Evolutionary conservation across 345 rosid genomes (phyloP).

Genomic region (Corchorus olitorius): DNA sequence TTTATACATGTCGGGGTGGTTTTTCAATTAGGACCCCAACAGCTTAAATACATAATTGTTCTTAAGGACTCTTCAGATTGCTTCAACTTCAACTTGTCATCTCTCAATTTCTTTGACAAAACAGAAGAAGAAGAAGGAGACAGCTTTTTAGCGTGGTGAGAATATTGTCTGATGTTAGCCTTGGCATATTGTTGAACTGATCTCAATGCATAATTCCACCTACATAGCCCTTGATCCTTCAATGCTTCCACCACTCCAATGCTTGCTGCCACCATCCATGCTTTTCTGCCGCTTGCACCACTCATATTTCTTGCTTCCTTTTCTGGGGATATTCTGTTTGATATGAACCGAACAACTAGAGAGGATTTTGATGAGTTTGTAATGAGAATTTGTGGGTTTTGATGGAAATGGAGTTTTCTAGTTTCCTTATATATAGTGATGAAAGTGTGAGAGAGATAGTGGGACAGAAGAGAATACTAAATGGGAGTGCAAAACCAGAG

Average conservation of each 20-base stretch:
- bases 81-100: not conserved
- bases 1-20: not conserved
- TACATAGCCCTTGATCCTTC: constrained; percentile 8
- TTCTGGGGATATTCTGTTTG: not conserved
- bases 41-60: constrained; percentile 41
- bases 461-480: not conserved
- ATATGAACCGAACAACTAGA: too few relatives aligned
- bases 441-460: not conserved
- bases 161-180: not conserved
- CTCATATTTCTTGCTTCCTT: not conserved
- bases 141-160: not conserved
- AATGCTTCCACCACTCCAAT: not conserved
- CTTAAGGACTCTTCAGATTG: constrained; percentile 38
- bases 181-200: not conserved
- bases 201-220: not conserved
- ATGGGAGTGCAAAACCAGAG: not conserved
- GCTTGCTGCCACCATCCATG: not conserved
- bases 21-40: constrained; percentile 41
- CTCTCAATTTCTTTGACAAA: constrained; percentile 1
- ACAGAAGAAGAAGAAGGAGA: not conserved
- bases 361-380: not conserved
- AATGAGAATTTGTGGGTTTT: not conserved
- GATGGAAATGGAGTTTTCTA: not conserved
- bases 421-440: not conserved
- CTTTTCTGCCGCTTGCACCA: not conserved